These are phyloP conservation scores for Phytopythium cucurbitacearum DNA, from an alignment of 352 stramenopile genomes.

Conservation along the genomic window DNA sequence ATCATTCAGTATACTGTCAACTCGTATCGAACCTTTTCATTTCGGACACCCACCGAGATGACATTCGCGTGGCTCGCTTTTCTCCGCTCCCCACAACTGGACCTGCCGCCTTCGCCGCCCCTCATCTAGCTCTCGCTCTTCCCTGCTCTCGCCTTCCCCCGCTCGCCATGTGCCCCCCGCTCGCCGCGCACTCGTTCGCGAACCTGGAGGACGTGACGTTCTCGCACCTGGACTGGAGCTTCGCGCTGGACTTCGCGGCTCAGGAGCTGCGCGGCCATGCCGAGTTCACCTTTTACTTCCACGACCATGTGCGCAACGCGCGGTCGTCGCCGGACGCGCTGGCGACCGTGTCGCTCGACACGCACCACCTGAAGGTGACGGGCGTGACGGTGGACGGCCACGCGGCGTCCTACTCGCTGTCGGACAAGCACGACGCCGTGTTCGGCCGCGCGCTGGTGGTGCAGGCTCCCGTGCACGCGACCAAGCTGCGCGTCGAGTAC, in stretches of 20 bases:
- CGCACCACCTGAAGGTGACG: constrained; percentile 70
- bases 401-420: constrained; percentile 50
- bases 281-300: constrained; percentile 86
- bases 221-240: constrained; percentile 85
- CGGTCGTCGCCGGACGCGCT: constrained; percentile 7
- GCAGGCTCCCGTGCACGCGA: constrained; percentile 33
- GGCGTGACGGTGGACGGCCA: constrained; percentile 46
- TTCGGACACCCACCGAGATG: too few relatives aligned
- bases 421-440: constrained; percentile 19
- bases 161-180: too few relatives aligned
- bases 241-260: constrained; percentile 82
- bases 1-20: too few relatives aligned
- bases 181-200: constrained; percentile 61
- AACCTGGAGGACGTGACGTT: constrained; percentile 83
- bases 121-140: too few relatives aligned
- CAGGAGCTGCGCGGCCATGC: constrained; percentile 70
- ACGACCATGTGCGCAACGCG: constrained; percentile 35
- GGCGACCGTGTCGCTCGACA: constrained; percentile 67
- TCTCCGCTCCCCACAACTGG: too few relatives aligned
- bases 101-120: too few relatives aligned
- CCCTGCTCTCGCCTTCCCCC: too few relatives aligned
- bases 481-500: constrained; percentile 79
- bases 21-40: too few relatives aligned
- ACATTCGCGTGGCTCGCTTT: too few relatives aligned
- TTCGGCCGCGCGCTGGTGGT: constrained; percentile 68